These are phyloP conservation scores for Camellia lanceoleosa DNA, from an alignment of 148 eudicot species.

Conservation along the genomic window DNA sequence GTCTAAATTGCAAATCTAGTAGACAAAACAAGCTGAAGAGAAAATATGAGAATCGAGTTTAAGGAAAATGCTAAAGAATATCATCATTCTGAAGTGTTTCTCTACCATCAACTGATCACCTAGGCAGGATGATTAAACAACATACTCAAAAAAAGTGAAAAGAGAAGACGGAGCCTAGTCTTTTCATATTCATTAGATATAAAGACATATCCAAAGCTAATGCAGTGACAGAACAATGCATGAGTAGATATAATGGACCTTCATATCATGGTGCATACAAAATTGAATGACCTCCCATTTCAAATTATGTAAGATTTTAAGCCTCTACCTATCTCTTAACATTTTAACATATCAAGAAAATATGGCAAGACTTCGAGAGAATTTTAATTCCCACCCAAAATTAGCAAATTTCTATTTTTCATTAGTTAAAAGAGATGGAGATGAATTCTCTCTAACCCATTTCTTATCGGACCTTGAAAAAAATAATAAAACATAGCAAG, in stretches of 20 bases:
- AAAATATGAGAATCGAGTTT: no score
- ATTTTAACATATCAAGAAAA: background rate
- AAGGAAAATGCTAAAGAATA: no score
- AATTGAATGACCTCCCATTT: background rate
- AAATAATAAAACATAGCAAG: no score
- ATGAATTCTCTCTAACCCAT: no score
- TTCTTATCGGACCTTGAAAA: no score
- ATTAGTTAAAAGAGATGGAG: no score
- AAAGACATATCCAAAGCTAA: background rate
- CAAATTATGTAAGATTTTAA: background rate
- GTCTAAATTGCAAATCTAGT: no score
- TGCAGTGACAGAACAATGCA: background rate
- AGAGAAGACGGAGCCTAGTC: background rate
- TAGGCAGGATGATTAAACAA: background rate
- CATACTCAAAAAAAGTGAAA: background rate
- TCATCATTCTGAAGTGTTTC: background rate
- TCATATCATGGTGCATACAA: background rate
- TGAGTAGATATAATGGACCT: background rate
- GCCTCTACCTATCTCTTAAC: background rate
- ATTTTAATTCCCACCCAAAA: no score
- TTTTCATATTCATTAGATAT: background rate
- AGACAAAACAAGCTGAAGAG: background rate
- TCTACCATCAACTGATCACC: background rate
- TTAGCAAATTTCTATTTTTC: no score
- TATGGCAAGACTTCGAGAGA: no score